Evolutionary conservation across 1,284 basidiomycete genomes (phyloP), one percentile per base, ranked within the genome.

Genomic region (Vanrija sp.): DNA sequence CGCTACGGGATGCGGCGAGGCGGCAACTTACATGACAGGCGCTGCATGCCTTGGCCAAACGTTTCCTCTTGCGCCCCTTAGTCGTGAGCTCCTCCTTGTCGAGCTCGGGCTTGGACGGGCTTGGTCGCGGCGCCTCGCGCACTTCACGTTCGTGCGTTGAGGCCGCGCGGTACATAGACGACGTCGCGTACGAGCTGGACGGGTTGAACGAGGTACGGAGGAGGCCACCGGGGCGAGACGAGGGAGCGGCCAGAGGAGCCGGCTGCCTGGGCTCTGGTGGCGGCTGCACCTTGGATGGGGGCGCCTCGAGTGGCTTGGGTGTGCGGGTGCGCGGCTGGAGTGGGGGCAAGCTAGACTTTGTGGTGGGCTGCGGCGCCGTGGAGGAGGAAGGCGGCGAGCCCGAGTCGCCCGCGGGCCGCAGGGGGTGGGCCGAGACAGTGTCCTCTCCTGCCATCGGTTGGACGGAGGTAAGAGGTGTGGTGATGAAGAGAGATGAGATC

Each of bases 41-140:
- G 51, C 67, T 69, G 50, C 75, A 77, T 14, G 75, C 75, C 58
- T 76, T 77, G 0, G 75, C 75, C 38, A 76, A 60, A 52, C 74
- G 65, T 58, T 76, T 75, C 28, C 74, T 62, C 54, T 74, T 76
- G 44, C 72, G 62, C 0, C 75, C 75, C 56, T 77, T 77, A 6
- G 74, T 76, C 2, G 75, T 75, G 55, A 76, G 60, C 54, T 77
- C 75, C 42, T 72, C 71, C 50, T 67, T 65, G 45, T 72, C 69
- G 21, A 57, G 47, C 26, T 63, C 61, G 3, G 28, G 39, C 43
- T 54, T 60, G 56, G 40, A 9, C 54, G 51, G 3, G 57, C 38
- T 8, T 39, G 43, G 43, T 47, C 49, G 9, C 12, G 52, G 21
- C n/a, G 45, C 29, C 14, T 47, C 34, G 10, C 46, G 39, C 3